Evolutionary conservation across 2,329 filamentous ascomycete genomes (phyloP), one percentile per base, ranked within the genome.

Genomic region (Calycina herbarum): DNA sequence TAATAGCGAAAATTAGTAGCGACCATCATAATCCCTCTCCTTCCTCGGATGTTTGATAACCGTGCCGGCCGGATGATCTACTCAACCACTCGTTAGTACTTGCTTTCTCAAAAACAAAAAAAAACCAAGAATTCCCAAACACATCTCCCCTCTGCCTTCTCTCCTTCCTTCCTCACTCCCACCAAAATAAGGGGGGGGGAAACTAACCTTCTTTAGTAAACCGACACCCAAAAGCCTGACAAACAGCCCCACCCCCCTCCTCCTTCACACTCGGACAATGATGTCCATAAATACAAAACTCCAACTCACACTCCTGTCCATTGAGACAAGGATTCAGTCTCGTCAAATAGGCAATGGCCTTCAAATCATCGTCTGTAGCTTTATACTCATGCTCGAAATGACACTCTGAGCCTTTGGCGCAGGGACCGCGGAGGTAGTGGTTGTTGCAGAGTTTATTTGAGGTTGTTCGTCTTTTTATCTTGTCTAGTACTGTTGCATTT

Each of bases 241-340:
- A 88, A 29, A 79, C 71, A 3, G 81, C 82, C 48, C 85, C 80
- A 31, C 27, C 27, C 27, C 27, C 27, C 27, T 29, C 27, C 27
- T 29, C 27, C 27, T 29, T 29, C 27, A 29, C 27, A 29, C 27
- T 29, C n/a, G 70, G 72, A 54, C 74, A 76, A 62, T 89, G 82
- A 73, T 89, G 86, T 2, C 86, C 86, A 70, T 89, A 88, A 66
- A 88, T 87, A 73, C 86, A 89, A 67, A 83, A 82, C 1, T 82
- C 80, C 3, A 81, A 76, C 6, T 83, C 81, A 69, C 86, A 89
- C n/a, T 85, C 79, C 73, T 89, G 86, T 0, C 84, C 83, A 35
- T 77, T 81, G 0, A 79, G 79, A 75, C 86, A 89, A 1, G 85
- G 86, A 64, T 86, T 88, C 64, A 85, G 76, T 5, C 86, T 80